Base-by-base conservation (phyloP, 208 protist genomes). In the Angomonas ambiguus region DNA sequence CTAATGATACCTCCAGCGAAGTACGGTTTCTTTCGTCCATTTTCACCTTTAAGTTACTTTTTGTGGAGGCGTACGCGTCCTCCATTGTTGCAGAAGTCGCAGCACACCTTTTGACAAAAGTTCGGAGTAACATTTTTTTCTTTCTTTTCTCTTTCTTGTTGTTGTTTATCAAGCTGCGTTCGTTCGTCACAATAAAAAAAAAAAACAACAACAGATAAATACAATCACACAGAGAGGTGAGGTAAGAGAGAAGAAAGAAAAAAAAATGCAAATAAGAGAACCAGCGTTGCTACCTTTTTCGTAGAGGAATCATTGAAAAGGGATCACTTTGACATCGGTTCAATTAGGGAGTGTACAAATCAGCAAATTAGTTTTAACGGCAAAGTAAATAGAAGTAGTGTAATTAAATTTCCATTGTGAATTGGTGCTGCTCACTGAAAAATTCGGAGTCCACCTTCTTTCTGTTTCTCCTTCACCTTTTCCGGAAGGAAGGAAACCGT, bases 1-100 rank as follows among this genome's bases (percentile, higher is more conserved):
- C 22, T 31, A 88, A 69, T 24, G 82, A 88, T 10, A 88, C 82
- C 57, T 82, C 72, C 64, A 88, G 74, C 6, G 75, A 76, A 0
- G 82, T 88, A 49, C 78, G 78, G 60, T 66, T 53, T 45, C 82
- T 75, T 22, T 30, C 72, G 27, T 51, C 41, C 16, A 71, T 57
- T 2, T 65, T 68, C n/a, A 65, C 76, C 41, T 78, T 80, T 24
- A 85, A 76, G 68, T 75, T 85, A 49, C 79, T 85, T 20, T 66
- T 51, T 11, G 62, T 49, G 34, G 79, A 85, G 33, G 76, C 67
- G 67, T 88, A 88, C 69, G 81, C 72, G n/a, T 76, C 76, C 32
- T 67, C 56, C 22, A 88, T 45, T 24, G 64, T 77, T 0, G 82
- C 5, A 41, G 35, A 24, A 8, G 71, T 48, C 11, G 64, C 51